phyloP scores from a whole-genome alignment of 2,329 filamentous ascomycete species.

The Tolypocladium endophyticum region DNA sequence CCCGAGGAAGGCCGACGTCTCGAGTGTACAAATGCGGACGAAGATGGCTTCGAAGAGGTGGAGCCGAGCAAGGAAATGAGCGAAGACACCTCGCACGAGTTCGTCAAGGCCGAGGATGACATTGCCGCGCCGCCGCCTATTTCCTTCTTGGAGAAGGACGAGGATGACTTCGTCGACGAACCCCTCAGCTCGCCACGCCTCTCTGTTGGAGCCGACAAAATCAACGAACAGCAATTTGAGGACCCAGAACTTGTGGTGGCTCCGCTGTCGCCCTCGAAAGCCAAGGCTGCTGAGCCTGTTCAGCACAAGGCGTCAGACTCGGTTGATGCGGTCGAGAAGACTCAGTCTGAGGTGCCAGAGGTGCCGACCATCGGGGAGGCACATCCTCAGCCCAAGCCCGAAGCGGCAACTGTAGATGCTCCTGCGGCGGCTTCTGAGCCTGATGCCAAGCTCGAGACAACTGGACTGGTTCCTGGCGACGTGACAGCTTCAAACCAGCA shows the following conservation, averaged over 20 bases:
- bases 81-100: constrained; percentile 61
- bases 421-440: not conserved
- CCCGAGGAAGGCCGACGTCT: constrained; percentile 57
- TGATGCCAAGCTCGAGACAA: constrained; percentile 8
- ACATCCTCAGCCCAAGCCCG: not conserved
- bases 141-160: constrained; percentile 38
- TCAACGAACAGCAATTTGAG: constrained; percentile 40
- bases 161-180: constrained; percentile 70
- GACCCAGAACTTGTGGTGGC: constrained; percentile 46
- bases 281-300: constrained; percentile 9
- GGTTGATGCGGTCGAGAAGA: not conserved
- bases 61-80: constrained; percentile 56
- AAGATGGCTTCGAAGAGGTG: constrained; percentile 93
- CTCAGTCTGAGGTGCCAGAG: not conserved
- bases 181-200: constrained; percentile 60
- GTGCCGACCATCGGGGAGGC: not conserved
- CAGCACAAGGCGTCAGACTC: not conserved
- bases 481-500: constrained; percentile 5
- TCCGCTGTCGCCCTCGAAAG: constrained; percentile 43
- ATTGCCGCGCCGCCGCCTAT: constrained; percentile 21
- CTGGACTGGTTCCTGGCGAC: constrained; percentile 5
- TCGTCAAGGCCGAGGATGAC: constrained; percentile 50
- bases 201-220: constrained; percentile 47
- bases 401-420: not conserved
- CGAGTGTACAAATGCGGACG: constrained; percentile 70